Base-by-base conservation (phyloP, 75 land plant genomes). In the Pseudotsuga menziesii region DNA sequence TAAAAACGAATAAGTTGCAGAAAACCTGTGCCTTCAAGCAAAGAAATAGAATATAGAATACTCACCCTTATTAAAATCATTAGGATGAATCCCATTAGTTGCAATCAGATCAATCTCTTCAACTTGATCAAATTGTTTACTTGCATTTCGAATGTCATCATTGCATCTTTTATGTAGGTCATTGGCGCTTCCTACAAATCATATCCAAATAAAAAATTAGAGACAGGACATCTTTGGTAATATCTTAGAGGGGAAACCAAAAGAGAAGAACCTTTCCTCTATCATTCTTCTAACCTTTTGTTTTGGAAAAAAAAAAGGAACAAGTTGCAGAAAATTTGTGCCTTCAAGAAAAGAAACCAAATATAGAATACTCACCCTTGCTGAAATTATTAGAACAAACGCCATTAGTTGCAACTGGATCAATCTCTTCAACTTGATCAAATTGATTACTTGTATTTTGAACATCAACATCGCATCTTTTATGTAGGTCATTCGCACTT, bases 21-120 rank as follows among this genome's bases (percentile, higher is more conserved):
- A 44, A 44, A 5, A 44, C 6, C 6, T 44, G 48, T 44, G 48
- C 48, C 48, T 44, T 44, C 48, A 7, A 44, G 7, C 5, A 16
- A 16, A 39, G 61, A 60, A 22, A 59, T 59, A 19, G 3, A 58
- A 23, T 3, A 58, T 75, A 59, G 15, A 59, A 59, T 39, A 23
- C 78, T 66, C 72, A 89, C 93, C 82, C 85, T 91, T 81, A 44
- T 91, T 83, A 11, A 80, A 75, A 72, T 91, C 87, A 78, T 88
- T 91, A 57, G 93, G 91, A 76, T 91, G 93, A 58, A 91, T 78
- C 75, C 93, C 77, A 74, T 85, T 88, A 54, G 93, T 91, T 57
- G 93, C 87, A 79, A 83, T 82, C 12, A 87, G 91, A 83, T 91
- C 93, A 79, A 88, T 60, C 32, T 75, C 62, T 75, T 80, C 89